Evolutionary conservation across 768 basidiomycete genomes (phyloP).

Genomic region (Mycena venus): DNA sequence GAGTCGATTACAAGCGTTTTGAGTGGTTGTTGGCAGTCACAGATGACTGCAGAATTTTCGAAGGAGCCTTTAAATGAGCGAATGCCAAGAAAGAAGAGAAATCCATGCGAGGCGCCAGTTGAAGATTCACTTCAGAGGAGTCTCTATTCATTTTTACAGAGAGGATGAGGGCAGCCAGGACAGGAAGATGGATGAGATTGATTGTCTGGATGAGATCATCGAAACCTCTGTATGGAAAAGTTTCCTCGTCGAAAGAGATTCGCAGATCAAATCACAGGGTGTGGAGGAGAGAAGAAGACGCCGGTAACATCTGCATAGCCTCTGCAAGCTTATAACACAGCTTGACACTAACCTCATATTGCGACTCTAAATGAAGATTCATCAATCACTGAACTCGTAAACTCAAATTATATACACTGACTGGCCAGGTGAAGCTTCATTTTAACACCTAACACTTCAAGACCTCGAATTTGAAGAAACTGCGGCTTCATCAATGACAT

Average conservation of each 20-base stretch:
- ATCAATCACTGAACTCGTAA: background rate
- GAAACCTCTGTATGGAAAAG: background rate
- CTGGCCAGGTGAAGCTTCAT: background rate
- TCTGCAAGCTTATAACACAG: background rate
- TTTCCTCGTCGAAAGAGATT: background rate
- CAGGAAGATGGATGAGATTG: background rate
- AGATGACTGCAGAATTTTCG: too few relatives aligned
- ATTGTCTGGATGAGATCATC: background rate
- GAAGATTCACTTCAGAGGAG: background rate
- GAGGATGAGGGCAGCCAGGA: background rate
- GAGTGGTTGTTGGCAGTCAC: background rate
- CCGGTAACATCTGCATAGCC: background rate
- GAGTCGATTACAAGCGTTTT: background rate
- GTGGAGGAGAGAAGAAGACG: background rate
- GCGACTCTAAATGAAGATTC: background rate
- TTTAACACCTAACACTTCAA: background rate
- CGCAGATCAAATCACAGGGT: background rate
- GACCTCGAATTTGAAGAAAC: constrained; percentile 17
- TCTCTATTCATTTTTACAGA: background rate
- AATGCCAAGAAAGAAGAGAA: background rate
- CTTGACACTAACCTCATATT: background rate
- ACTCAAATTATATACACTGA: background rate
- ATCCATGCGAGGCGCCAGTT: background rate
- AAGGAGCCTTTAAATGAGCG: constrained; percentile 10
- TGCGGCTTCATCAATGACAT: background rate